phyloP scores from a whole-genome alignment of 139 green algal genomes.

The Chlamydomonas applanata region DNA sequence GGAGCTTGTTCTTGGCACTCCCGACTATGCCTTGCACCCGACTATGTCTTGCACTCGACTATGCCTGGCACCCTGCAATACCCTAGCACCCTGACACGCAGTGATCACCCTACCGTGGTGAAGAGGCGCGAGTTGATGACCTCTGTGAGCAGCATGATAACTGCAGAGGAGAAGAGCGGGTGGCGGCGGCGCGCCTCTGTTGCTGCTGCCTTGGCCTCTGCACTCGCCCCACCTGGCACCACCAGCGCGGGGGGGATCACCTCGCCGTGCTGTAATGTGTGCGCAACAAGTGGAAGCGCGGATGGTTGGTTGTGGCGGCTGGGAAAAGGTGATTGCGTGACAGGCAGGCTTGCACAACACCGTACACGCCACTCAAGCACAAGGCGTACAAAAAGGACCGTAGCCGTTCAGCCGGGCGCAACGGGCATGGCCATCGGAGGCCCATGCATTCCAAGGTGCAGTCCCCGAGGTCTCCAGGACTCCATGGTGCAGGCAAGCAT shows the following conservation, averaged over 20 bases:
- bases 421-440: too few species aligned
- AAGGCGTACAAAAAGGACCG: background rate
- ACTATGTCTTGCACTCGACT: too few species aligned
- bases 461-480: too few species aligned
- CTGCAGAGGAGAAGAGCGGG: conserved; percentile 77
- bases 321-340: background rate
- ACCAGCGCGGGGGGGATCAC: conserved; percentile 10
- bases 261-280: background rate
- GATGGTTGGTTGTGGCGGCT: too few species aligned
- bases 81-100: too few species aligned
- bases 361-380: background rate
- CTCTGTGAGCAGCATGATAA: conserved; percentile 79
- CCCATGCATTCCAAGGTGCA: too few species aligned
- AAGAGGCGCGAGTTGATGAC: conserved; percentile 97
- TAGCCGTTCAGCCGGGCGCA: background rate
- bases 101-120: conserved; percentile 89
- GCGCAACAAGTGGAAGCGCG: background rate
- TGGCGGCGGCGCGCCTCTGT: conserved; percentile 50
- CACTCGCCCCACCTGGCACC: background rate
- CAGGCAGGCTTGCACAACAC: background rate
- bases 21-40: too few species aligned
- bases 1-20: too few species aligned
- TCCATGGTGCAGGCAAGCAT: too few species aligned
- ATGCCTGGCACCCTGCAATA: too few species aligned
- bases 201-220: conserved; percentile 4